A percentile compares a stretch with the other conserved stretches of the same genome.
Evolutionary conservation across 2,329 filamentous ascomycete genomes (phyloP).

Genomic region (Fusarium anthophilum): DNA sequence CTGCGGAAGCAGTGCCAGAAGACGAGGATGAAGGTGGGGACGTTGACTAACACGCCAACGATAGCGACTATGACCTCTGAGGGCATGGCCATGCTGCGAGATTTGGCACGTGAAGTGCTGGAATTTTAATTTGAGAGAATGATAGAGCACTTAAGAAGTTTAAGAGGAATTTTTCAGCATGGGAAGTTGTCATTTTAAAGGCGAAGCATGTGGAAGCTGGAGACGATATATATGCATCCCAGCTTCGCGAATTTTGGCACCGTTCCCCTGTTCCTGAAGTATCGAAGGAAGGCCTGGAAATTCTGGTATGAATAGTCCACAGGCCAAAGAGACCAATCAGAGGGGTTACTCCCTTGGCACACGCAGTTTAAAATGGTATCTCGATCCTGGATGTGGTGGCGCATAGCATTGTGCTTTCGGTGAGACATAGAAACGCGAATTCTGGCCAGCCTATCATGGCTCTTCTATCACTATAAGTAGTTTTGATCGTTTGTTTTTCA

Average conservation of each 20-base stretch:
- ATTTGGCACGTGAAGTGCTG: rapidly evolving
- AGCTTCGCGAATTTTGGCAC: background rate
- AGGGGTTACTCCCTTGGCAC: no score
- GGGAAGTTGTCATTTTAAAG: rapidly evolving
- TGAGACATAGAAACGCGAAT: background rate
- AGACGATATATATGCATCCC: background rate
- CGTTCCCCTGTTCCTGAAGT: no score
- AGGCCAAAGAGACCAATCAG: no score
- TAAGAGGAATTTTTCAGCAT: rapidly evolving
- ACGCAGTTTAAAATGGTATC: no score
- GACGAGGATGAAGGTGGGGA: constrained; percentile 4
- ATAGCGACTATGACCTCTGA: background rate
- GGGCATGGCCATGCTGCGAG: background rate
- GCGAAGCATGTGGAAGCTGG: rapidly evolving
- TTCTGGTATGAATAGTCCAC: no score
- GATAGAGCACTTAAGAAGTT: background rate
- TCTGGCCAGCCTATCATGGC: background rate
- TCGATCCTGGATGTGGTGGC: no score
- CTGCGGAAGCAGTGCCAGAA: background rate
- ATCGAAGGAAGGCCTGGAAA: no score
- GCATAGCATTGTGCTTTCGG: rapidly evolving
- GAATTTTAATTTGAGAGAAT: no score
- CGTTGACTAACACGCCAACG: constrained; percentile 1
- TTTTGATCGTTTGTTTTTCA: no score
- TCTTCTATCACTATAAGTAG: rapidly evolving